These are phyloP conservation scores for Diplodia scrobiculata DNA, from an alignment of 2,329 filamentous ascomycete genomes.

Conservation along the genomic window DNA sequence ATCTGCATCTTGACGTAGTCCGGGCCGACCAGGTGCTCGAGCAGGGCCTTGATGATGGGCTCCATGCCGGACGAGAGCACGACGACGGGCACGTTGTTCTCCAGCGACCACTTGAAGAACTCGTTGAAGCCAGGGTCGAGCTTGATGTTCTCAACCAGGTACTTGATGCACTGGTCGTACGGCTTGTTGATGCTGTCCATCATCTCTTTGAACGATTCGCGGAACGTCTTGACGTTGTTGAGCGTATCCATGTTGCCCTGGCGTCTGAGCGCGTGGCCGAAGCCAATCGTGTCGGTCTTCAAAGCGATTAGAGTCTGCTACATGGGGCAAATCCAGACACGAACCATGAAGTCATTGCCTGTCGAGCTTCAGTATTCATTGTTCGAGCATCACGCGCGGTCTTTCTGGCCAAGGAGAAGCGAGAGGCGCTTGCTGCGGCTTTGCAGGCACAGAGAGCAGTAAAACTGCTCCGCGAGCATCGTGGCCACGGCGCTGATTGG, in stretches of 20 bases:
- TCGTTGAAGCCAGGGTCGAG: conserved; percentile 85
- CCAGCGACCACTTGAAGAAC: conserved; percentile 81
- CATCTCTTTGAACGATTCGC: conserved; percentile 86
- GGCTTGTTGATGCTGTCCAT: conserved; percentile 81
- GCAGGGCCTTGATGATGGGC: conserved; percentile 81
- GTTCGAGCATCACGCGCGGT: not conserved
- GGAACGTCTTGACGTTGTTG: conserved; percentile 69
- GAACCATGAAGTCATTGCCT: conserved; percentile 68
- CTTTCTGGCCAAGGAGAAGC: too few relatives aligned
- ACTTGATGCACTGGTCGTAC: conserved; percentile 77
- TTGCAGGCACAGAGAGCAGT: not conserved
- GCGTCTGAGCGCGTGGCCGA: conserved; percentile 69
- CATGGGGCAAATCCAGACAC: conserved; percentile 26
- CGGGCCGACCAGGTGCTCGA: conserved; percentile 79
- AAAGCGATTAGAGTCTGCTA: conserved; percentile 52
- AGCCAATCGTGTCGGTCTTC: conserved; percentile 90
- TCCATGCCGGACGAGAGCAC: conserved; percentile 91
- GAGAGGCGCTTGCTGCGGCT: not conserved
- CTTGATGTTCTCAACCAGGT: conserved; percentile 77
- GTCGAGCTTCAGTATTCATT: conserved; percentile 31
- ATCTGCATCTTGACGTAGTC: conserved; percentile 80
- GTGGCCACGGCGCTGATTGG: not conserved
- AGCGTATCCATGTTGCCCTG: conserved; percentile 78
- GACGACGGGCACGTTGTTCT: conserved; percentile 86
- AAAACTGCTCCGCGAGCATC: not conserved